A percentile compares a stretch with the other conserved stretches of the same genome.
Evolutionary conservation across 2,329 filamentous ascomycete species (phyloP).

Genomic region (Aotearoamyces nothofagi): DNA sequence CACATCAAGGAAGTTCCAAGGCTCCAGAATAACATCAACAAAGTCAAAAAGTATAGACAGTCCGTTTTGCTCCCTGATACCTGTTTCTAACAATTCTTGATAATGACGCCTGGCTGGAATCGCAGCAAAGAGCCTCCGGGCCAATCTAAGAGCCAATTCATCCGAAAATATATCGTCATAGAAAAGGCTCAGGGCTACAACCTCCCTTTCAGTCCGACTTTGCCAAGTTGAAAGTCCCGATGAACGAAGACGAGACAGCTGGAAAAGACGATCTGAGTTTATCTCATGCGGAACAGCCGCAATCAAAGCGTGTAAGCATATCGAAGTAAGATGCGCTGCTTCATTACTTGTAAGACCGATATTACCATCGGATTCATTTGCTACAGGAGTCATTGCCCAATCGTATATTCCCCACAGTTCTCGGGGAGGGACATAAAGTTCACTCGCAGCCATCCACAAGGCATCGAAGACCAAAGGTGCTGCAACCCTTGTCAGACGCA

Average conservation of each 20-base stretch:
- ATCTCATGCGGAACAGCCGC: constrained; percentile 32
- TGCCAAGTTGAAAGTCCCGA: constrained; percentile 25
- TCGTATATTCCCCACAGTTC: constrained; percentile 11
- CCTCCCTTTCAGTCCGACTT: constrained; percentile 32
- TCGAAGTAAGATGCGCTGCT: constrained; percentile 24
- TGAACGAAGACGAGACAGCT: constrained; percentile 43
- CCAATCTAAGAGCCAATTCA: constrained; percentile 41
- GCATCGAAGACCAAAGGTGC: constrained; percentile 46
- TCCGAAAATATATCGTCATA: constrained; percentile 50
- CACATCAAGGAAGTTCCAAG: constrained; percentile 17
- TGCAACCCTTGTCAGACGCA: constrained; percentile 39
- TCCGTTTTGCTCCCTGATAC: constrained; percentile 5
- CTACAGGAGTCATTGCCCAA: constrained; percentile 10
- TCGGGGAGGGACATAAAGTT: constrained; percentile 38
- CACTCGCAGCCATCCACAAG: constrained; percentile 44
- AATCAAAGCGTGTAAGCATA: constrained; percentile 47
- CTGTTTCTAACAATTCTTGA: constrained; percentile 13
- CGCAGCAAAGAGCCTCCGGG: constrained; percentile 40
- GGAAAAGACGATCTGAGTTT: constrained; percentile 26
- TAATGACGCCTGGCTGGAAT: constrained; percentile 23
- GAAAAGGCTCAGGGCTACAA: constrained; percentile 34
- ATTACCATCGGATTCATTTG: constrained; percentile 2
- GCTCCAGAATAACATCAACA: constrained; percentile 28
- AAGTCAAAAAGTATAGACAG: constrained; percentile 12
- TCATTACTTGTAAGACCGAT: constrained; percentile 13